Percentiles rank a stretch among this genome's conserved stretches.
These are phyloP conservation scores for Hypoxylon sp. DNA, from an alignment of 2,329 filamentous ascomycete genomes.

Conservation along the genomic window DNA sequence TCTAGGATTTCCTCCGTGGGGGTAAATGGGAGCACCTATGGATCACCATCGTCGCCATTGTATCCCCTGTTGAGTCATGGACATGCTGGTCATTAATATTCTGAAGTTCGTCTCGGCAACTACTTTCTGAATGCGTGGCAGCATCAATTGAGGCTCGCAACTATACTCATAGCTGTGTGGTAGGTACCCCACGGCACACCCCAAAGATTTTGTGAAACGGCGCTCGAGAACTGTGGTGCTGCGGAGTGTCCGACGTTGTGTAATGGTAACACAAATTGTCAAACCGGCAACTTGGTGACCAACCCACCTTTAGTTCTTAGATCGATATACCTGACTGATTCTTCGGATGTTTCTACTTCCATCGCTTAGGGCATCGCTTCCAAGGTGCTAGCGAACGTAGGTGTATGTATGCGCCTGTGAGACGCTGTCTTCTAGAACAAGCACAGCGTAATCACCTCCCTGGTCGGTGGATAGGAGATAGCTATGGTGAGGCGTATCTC, in stretches of 20 bases:
- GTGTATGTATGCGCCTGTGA: not conserved
- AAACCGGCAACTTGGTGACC: constrained; percentile 18
- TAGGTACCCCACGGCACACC: constrained; percentile 26
- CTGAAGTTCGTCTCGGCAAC: constrained; percentile 8
- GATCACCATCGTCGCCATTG: constrained; percentile 27
- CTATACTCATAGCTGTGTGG: not conserved
- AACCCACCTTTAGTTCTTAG: constrained; percentile 14
- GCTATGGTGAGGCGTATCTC: constrained; percentile 12
- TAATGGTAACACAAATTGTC: constrained; percentile 30
- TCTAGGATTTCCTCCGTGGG: constrained; percentile 18
- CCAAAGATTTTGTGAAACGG: constrained; percentile 32
- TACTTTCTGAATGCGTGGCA: constrained; percentile 31
- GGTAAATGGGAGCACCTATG: constrained; percentile 27
- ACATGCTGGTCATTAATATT: constrained; percentile 6
- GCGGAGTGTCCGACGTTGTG: constrained; percentile 40
- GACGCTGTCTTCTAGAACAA: constrained; percentile 13
- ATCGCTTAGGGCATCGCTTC: not conserved
- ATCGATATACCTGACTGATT: constrained; percentile 6
- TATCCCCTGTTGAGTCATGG: constrained; percentile 16
- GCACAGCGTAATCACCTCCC: not conserved
- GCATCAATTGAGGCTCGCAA: constrained; percentile 35
- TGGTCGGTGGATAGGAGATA: constrained; percentile 3
- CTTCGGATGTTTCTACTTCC: constrained; percentile 20
- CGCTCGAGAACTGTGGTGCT: constrained; percentile 19
- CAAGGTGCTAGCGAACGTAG: not conserved